Evolutionary conservation across 495 filamentous ascomycete genomes (phyloP).

Genomic region (Pseudoneurospora amorphoporcata): DNA sequence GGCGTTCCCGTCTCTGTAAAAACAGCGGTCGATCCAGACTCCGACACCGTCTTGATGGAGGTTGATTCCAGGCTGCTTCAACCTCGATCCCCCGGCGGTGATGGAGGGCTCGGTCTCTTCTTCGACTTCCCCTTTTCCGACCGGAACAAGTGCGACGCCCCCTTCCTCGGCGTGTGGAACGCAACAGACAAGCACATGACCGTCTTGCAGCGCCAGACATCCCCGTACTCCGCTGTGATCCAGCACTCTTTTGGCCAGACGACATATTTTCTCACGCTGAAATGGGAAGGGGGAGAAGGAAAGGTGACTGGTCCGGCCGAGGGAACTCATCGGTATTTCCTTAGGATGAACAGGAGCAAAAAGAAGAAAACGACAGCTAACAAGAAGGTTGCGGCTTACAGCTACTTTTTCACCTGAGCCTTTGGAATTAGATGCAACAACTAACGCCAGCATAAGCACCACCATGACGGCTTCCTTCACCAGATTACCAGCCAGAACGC

Average conservation of each 20-base stretch:
- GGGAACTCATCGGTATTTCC: slow-evolving; percentile 35
- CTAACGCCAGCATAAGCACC: background rate
- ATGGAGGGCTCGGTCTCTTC: slow-evolving; percentile 30
- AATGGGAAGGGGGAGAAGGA: slow-evolving; percentile 25
- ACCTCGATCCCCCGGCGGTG: background rate
- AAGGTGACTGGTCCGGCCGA: slow-evolving; percentile 22
- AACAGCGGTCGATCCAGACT: slow-evolving; percentile 36
- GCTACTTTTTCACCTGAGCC: slow-evolving; percentile 23
- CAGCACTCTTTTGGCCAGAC: slow-evolving; percentile 33
- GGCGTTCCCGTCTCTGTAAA: slow-evolving; percentile 28
- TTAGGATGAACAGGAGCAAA: slow-evolving; percentile 7
- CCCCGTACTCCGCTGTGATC: slow-evolving; percentile 28
- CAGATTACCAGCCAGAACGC: background rate
- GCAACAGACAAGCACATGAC: slow-evolving; percentile 36
- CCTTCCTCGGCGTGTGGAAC: slow-evolving; percentile 41
- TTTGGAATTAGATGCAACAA: background rate
- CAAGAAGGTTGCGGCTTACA: slow-evolving; percentile 18
- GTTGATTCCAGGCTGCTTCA: slow-evolving; percentile 31
- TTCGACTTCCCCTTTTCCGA: slow-evolving; percentile 43
- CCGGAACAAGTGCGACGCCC: slow-evolving; percentile 34
- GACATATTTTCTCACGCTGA: slow-evolving; percentile 31
- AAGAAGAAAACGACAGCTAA: background rate
- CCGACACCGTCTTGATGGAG: slow-evolving; percentile 36
- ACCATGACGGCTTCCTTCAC: slow-evolving; percentile 7
- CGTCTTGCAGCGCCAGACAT: slow-evolving; percentile 8